Percentiles rank a stretch among this genome's conserved stretches.
Conservation (phyloP, 2,329 filamentous ascomycete species). For the Didymella segeticola region DNA sequence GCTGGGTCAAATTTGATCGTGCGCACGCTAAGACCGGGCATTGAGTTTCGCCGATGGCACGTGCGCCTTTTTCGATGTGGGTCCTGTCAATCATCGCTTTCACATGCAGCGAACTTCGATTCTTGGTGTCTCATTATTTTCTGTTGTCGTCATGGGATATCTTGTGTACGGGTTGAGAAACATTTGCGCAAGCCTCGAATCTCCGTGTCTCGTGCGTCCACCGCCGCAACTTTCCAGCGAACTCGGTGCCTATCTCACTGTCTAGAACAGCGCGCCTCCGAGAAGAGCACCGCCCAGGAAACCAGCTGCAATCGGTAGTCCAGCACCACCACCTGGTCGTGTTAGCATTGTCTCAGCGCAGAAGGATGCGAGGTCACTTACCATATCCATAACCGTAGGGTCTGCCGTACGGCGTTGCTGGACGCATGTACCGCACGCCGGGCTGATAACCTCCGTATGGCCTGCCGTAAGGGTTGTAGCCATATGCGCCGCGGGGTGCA, state of each 20-base stretch:
- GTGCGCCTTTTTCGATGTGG: background rate
- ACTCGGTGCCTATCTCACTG: background rate
- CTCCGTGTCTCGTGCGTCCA: background rate
- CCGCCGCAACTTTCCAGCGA: background rate
- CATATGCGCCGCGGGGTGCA: constrained; percentile 54
- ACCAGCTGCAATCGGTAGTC: constrained; percentile 45
- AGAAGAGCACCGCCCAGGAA: constrained; percentile 44
- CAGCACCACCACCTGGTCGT: constrained; percentile 37
- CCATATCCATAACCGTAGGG: constrained; percentile 48
- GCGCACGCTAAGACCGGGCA: constrained; percentile 8
- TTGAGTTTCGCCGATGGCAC: background rate
- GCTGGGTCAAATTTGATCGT: constrained; percentile 6
- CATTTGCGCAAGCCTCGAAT: background rate
- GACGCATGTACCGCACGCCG: constrained; percentile 58
- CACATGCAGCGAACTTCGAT: constrained; percentile 3
- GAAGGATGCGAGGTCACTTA: background rate
- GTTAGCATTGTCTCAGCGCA: constrained; percentile 5
- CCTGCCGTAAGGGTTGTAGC: constrained; percentile 51
- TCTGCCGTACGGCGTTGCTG: constrained; percentile 55
- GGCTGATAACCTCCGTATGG: constrained; percentile 59
- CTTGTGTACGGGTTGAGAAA: background rate
- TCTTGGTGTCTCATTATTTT: background rate
- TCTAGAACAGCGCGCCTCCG: constrained; percentile 39
- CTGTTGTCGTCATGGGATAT: background rate
- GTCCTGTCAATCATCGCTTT: background rate